Percentiles rank a stretch among this genome's conserved stretches.
Conservation (phyloP, 768 basidiomycete genomes). For the Agaricus blazei region DNA sequence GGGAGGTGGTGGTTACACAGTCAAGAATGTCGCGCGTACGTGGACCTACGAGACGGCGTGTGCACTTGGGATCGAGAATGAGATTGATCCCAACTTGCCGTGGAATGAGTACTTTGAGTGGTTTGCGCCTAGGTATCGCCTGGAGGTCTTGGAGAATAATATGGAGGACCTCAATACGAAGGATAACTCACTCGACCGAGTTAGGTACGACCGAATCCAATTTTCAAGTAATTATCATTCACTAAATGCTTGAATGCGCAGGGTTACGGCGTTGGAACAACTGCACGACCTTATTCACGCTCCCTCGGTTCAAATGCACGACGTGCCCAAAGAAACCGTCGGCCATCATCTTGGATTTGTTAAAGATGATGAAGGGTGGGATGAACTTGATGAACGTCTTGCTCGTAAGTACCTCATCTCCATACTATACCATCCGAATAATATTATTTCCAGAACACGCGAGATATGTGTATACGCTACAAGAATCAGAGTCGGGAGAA, state of each 20-base stretch:
- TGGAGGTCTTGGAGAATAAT: conserved; percentile 89
- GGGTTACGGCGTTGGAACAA: conserved; percentile 35
- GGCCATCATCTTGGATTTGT: conserved; percentile 57
- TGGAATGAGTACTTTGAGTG: conserved; percentile 95
- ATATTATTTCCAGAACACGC: conserved; percentile 46
- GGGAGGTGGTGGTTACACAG: conserved; percentile 95
- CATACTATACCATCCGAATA: not conserved
- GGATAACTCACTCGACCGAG: conserved; percentile 74
- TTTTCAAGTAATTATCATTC: not conserved
- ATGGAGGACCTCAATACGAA: conserved; percentile 90
- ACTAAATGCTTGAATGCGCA: conserved; percentile 5
- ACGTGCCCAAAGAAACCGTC: conserved; percentile 70
- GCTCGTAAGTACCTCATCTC: conserved; percentile 46
- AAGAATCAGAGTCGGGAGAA: conserved; percentile 38
- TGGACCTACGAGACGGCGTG: conserved; percentile 99
- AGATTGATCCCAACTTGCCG: conserved; percentile 72
- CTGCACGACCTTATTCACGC: conserved; percentile 49
- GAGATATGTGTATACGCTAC: conserved; percentile 57
- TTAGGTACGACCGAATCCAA: conserved; percentile 47
- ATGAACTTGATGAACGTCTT: conserved; percentile 64
- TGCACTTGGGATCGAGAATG: conserved; percentile 80
- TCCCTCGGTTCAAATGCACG: conserved; percentile 84
- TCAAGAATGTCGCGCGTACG: conserved; percentile 90
- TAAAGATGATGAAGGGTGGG: conserved; percentile 42
- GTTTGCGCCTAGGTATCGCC: conserved; percentile 91